Evolutionary conservation across 345 rosid species (phyloP).

Genomic region (Eucalyptus regnans): DNA sequence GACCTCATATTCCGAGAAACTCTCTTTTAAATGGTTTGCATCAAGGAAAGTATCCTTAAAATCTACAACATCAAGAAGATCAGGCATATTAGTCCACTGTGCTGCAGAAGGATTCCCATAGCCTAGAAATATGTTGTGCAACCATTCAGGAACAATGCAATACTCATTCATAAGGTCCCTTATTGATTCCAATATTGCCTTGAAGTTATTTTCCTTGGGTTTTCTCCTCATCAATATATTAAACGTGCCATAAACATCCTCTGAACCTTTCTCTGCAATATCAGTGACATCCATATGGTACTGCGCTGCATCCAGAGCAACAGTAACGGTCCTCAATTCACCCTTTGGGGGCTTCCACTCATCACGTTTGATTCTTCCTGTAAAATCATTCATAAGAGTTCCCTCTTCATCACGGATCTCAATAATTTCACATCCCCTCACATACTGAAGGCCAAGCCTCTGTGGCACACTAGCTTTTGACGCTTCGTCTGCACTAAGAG

Average conservation of each 20-base stretch:
- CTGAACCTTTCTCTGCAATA: conserved; percentile 88
- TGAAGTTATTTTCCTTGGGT: conserved; percentile 98
- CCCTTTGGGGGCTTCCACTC: conserved; percentile 99
- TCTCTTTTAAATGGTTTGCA: conserved; percentile 62
- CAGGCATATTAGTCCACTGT: conserved; percentile 98
- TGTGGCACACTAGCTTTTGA: conserved; percentile 86
- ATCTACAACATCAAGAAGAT: conserved; percentile 77
- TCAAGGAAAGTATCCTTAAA: conserved; percentile 92
- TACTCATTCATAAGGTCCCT: conserved; percentile 99
- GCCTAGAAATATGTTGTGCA: conserved; percentile 91
- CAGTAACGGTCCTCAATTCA: conserved; percentile 79
- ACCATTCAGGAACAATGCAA: conserved; percentile 97
- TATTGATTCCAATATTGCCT: conserved; percentile 95
- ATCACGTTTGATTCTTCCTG: conserved; percentile 85
- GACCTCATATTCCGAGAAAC: conserved; percentile 81
- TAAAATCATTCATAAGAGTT: conserved; percentile 90
- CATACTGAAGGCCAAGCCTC: conserved; percentile 89
- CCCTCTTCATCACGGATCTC: conserved; percentile 95
- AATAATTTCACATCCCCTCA: conserved; percentile 91
- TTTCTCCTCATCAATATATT: conserved; percentile 94
- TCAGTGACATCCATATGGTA: conserved; percentile 94
- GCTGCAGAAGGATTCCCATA: conserved; percentile 99
- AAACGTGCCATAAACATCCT: conserved; percentile 87
- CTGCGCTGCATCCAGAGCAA: conserved; percentile 95
- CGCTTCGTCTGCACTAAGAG: conserved; percentile 92